Base-by-base conservation (phyloP, 2,329 filamentous ascomycete species). In the Helminthosporium solani region DNA sequence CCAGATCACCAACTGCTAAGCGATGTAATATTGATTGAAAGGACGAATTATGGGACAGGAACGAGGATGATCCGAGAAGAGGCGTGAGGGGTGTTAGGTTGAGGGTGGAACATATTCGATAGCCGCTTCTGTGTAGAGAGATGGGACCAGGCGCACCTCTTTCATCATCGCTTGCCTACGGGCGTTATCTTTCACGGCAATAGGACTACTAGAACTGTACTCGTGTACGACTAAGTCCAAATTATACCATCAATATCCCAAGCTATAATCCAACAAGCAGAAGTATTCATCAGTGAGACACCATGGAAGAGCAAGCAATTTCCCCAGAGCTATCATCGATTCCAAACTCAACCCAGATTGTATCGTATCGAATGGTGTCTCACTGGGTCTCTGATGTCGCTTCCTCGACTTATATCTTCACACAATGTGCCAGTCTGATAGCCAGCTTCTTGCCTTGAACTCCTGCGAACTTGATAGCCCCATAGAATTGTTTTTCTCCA, bases 1-100 rank as follows among this genome's bases (percentile, higher is more conserved):
- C 28, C 53, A 65, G 52, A 60, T 64, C 30, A 33, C 43, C 40
- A 46, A 52, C 52, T 65, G 61, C 47, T 65, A 62, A 42, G 59
- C 31, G 23, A 14, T 9, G 15, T 14, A 25, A 25, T 6, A 25
- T 9, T 9, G 23, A 25, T 9, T 25, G 33, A 19, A 19, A 16
- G 16, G 15, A 15, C 3, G n/a, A 16, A 34, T 33, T 3, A 4
- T 33, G 30, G 8, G 30, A 16, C 3, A 19, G 6, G n/a, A 19
- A 16, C 14, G 14, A 34, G 18, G 5, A 19, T 16, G 16, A 14
- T 33, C 12, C 30, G 30, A 33, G n/a, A n/a, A n/a, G n/a, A 33
- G 8, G 30, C 8, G 33, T 34, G 33, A 16, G 33, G 33, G 5
- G 15, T 33, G 30, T 12, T 33, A 15, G 30, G 30, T 33, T 33